Evolutionary conservation across 257 asterid species (phyloP).

Genomic region (Solanum boliviense): DNA sequence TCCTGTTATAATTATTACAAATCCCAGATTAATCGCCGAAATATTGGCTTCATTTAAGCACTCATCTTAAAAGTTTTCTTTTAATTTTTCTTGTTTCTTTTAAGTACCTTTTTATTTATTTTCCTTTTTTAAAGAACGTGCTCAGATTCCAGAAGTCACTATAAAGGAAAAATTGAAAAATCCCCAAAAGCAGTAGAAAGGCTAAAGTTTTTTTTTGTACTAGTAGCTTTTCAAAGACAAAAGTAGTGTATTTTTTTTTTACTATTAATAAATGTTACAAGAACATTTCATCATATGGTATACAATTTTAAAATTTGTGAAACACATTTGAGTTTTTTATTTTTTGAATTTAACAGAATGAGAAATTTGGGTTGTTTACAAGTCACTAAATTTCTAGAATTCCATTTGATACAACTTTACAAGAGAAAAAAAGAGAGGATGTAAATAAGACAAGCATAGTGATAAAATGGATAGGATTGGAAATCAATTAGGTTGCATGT

Average conservation of each 20-base stretch:
- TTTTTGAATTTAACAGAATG: background rate
- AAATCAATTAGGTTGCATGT: background rate
- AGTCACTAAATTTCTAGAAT: background rate
- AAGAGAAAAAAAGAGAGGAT: background rate
- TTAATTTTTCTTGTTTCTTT: background rate
- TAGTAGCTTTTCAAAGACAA: background rate
- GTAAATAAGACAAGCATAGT: background rate
- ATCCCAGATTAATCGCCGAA: constrained; percentile 13
- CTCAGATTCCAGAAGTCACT: background rate
- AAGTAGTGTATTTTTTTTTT: too few species aligned
- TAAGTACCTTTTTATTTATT: background rate
- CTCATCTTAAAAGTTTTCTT: background rate
- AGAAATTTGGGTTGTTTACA: background rate
- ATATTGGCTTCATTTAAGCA: background rate
- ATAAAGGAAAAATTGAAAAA: background rate
- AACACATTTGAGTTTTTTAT: background rate
- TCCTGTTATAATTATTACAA: background rate
- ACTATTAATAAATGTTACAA: background rate
- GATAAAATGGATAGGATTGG: background rate
- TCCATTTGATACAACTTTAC: background rate
- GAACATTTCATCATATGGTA: background rate
- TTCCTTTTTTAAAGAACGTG: background rate
- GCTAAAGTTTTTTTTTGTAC: background rate
- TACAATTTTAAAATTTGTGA: background rate
- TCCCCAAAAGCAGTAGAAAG: background rate